Evolutionary conservation across 1,284 basidiomycete species (phyloP).

Genomic region (Mycosarcoma mackinlayi): DNA sequence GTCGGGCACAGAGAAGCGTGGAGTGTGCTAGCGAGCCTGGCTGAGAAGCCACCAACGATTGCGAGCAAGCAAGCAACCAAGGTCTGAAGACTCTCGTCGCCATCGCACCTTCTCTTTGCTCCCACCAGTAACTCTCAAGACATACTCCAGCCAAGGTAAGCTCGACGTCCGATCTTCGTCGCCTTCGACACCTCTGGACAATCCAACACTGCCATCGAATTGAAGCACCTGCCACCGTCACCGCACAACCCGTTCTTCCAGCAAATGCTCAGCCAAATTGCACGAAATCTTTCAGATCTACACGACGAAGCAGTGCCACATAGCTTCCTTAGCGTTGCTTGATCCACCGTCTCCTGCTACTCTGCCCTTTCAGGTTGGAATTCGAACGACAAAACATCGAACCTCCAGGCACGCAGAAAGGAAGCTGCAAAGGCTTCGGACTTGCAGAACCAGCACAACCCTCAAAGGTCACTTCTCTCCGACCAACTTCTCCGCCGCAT

Average conservation of each 20-base stretch:
- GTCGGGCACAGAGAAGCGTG: too few relatives aligned
- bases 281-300: background rate
- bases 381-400: too few relatives aligned
- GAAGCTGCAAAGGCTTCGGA: too few relatives aligned
- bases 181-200: conserved; percentile 16
- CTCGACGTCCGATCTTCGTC: conserved; percentile 21
- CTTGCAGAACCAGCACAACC: too few relatives aligned
- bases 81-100: conserved; percentile 40
- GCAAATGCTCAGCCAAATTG: background rate
- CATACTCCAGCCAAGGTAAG: conserved; percentile 54
- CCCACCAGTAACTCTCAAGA: conserved; percentile 53
- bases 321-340: too few relatives aligned
- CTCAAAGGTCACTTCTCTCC: too few relatives aligned
- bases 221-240: background rate
- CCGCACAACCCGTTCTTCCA: conserved; percentile 3
- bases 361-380: background rate
- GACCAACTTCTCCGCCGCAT: conserved; percentile 1
- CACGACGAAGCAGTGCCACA: too few relatives aligned
- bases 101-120: conserved; percentile 41
- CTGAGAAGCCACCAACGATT: too few relatives aligned
- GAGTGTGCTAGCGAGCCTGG: too few relatives aligned
- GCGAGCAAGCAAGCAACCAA: conserved; percentile 7
- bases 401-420: too few relatives aligned
- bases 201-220: conserved; percentile 17
- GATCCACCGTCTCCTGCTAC: background rate